Evolutionary conservation across 2,329 filamentous ascomycete species (phyloP).

Genomic region (Claviceps lovelessii): DNA sequence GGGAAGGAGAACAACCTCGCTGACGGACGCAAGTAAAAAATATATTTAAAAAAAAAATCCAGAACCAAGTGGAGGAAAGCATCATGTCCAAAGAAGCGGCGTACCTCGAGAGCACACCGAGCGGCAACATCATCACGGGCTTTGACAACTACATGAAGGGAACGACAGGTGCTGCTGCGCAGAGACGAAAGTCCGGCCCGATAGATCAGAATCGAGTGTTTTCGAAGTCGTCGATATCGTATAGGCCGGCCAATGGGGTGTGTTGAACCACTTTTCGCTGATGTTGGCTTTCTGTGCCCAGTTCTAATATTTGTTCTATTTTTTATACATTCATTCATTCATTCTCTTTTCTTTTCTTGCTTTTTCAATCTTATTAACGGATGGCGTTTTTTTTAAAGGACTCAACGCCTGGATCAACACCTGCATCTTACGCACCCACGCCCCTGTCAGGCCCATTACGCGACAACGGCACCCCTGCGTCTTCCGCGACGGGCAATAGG

Average conservation of each 20-base stretch:
- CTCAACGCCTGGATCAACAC: constrained; percentile 29
- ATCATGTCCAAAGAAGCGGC: constrained; percentile 73
- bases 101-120: constrained; percentile 80
- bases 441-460: constrained; percentile 41
- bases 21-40: constrained; percentile 18
- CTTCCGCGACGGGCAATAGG: constrained; percentile 34
- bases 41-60: background rate
- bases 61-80: constrained; percentile 50
- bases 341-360: background rate
- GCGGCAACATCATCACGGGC: constrained; percentile 90
- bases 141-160: constrained; percentile 99
- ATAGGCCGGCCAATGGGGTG: constrained; percentile 31
- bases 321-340: too few relatives aligned
- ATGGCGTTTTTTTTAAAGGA: constrained; percentile 17
- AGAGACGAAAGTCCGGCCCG: constrained; percentile 49
- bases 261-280: constrained; percentile 2
- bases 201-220: constrained; percentile 64
- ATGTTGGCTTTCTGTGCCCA: background rate
- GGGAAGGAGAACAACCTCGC: background rate
- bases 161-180: constrained; percentile 45
- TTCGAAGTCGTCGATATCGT: constrained; percentile 48
- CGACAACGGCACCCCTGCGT: constrained; percentile 38
- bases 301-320: background rate
- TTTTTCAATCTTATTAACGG: background rate
- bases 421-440: constrained; percentile 36